These are phyloP conservation scores for Tetrapyrgos nigripes DNA, from an alignment of 1,284 basidiomycete genomes.

Conservation along the genomic window DNA sequence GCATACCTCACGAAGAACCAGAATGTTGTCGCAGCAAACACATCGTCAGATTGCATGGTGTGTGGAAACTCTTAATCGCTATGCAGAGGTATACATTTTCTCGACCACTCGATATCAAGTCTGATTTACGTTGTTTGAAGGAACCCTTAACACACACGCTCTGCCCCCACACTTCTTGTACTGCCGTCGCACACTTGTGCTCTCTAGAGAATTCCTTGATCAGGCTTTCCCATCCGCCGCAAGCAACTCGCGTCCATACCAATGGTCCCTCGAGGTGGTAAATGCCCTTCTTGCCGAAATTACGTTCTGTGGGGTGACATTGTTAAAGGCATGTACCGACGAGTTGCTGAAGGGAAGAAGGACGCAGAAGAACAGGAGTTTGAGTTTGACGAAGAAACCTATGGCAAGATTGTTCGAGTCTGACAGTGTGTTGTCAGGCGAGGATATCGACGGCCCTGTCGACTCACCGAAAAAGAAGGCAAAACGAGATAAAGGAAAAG, in stretches of 20 bases:
- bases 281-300: slow-evolving; percentile 60
- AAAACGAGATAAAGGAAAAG: background rate
- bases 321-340: slow-evolving; percentile 70
- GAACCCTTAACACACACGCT: slow-evolving; percentile 57
- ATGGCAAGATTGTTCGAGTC: slow-evolving; percentile 26
- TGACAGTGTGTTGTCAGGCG: slow-evolving; percentile 19
- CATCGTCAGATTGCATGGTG: slow-evolving; percentile 52
- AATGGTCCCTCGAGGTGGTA: slow-evolving; percentile 70
- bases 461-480: slow-evolving; percentile 3
- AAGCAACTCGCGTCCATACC: slow-evolving; percentile 17
- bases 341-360: slow-evolving; percentile 44
- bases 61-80: slow-evolving; percentile 55
- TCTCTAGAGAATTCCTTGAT: slow-evolving; percentile 64
- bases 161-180: slow-evolving; percentile 57
- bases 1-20: slow-evolving; percentile 61
- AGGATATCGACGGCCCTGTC: slow-evolving; percentile 3
- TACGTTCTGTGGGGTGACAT: slow-evolving; percentile 79
- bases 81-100: slow-evolving; percentile 47
- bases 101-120: background rate
- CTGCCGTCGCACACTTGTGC: slow-evolving; percentile 67
- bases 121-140: slow-evolving; percentile 48
- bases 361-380: slow-evolving; percentile 36
- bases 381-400: slow-evolving; percentile 30
- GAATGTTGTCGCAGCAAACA: slow-evolving; percentile 41
- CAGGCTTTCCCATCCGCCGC: slow-evolving; percentile 27